Evolutionary conservation across 2,329 filamentous ascomycete species (phyloP), one percentile per base, ranked within the genome.

Genomic region (Exophiala calicioides): DNA sequence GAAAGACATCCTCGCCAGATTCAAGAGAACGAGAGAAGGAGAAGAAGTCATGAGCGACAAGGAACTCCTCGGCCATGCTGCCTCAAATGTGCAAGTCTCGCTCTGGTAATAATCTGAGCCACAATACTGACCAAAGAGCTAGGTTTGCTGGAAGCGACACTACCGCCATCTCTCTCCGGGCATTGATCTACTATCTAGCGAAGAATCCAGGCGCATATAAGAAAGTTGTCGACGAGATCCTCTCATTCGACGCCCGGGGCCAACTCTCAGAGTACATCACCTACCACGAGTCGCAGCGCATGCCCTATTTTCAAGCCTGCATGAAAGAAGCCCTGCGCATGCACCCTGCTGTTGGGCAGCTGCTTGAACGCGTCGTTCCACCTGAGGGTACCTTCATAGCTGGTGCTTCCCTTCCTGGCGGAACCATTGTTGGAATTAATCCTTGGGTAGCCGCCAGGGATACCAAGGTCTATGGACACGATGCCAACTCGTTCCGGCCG

Each of bases 311-410:
- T 6, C 47, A 57, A 10, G 54, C 86, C 3, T 57, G 54, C 27
- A 50, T 57, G 44, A 44, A 47, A 16, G 54, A 57, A 34, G 51
- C 47, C 5, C 15, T 52, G 21, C 51, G 54, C 3, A 49, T 57
- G 48, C 54, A 57, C 20, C 60, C 60, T 1, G 58, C 53, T 15
- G 53, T 58, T 20, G 60, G 52, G 9, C 40, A 61, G 10, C 44
- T 57, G 9, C 46, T 64, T 36, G 86, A 90, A 65, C 47, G 23
- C 58, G 61, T 15, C 51, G 78, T 58, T 3, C 56, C 56, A 12
- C 85, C 88, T 59, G 88, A 47, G 19, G 61, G 61, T 2, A 38
- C 40, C 2, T 54, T 41, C 8, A 54, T 65, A 4, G 52, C 56
- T 2, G 64, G 62, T 1, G 27, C 54, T 2, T 63, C 55, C 26